Evolutionary conservation across 2,329 filamentous ascomycete species (phyloP).

Genomic region (Trichoderma simmonsii): DNA sequence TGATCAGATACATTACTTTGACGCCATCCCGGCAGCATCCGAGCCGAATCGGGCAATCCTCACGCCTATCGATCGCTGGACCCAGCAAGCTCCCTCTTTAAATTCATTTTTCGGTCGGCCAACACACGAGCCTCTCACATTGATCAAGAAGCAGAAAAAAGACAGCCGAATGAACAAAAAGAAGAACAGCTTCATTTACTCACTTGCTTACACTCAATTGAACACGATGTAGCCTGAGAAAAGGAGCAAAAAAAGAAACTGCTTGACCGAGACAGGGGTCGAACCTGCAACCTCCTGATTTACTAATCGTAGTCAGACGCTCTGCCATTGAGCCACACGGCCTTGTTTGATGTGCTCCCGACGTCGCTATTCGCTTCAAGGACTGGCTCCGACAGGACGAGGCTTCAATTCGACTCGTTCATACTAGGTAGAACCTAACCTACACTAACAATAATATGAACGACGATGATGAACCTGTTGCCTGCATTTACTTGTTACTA

Average conservation of each 20-base stretch:
- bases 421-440: no score
- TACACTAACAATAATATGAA: neutral
- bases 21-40: constrained; percentile 4
- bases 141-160: neutral
- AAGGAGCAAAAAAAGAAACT: neutral
- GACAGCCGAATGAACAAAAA: no score
- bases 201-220: neutral
- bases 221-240: neutral
- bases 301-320: constrained; percentile 18
- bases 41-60: constrained; percentile 6
- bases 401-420: no score
- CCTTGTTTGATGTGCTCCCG: neutral
- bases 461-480: neutral
- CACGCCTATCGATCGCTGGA: constrained; percentile 10
- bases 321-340: constrained; percentile 20
- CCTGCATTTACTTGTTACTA: neutral
- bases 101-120: neutral
- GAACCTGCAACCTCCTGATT: constrained; percentile 19
- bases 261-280: constrained; percentile 19
- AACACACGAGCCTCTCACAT: neutral
- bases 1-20: neutral
- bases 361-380: neutral
- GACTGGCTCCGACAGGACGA: neutral
- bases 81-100: neutral
- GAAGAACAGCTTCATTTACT: neutral